phyloP scores from a whole-genome alignment of 2,329 filamentous ascomycete genomes.

The Fusarium sp. region DNA sequence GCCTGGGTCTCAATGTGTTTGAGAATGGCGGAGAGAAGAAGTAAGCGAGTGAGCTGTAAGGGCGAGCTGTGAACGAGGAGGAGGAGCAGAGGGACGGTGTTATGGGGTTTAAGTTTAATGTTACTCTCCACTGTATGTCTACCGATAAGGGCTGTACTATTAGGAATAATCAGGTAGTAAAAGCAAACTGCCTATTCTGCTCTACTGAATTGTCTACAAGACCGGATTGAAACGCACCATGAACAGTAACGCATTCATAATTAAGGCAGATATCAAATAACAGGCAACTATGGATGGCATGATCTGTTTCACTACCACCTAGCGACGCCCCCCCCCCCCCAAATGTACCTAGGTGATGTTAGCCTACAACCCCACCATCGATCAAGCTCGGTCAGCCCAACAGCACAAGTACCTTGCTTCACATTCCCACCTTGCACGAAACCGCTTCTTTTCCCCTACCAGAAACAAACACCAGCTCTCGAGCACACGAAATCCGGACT shows the following conservation, averaged over 20 bases:
- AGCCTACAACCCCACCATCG: constrained; percentile 39
- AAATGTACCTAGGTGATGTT: too few relatives aligned
- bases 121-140: constrained; percentile 61
- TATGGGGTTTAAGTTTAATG: constrained; percentile 29
- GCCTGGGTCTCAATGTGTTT: constrained; percentile 88
- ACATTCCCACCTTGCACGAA: constrained; percentile 24
- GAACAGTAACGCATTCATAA: background rate
- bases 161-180: constrained; percentile 41
- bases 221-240: too few relatives aligned
- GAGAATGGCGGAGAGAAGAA: constrained; percentile 57
- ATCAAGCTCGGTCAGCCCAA: constrained; percentile 36
- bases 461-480: background rate
- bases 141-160: constrained; percentile 45
- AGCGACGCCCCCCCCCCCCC: constrained; percentile 35
- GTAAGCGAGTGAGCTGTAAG: constrained; percentile 4
- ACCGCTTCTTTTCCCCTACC: background rate
- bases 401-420: constrained; percentile 19
- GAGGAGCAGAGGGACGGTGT: constrained; percentile 13
- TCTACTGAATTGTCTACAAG: constrained; percentile 7
- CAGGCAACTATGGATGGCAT: constrained; percentile 13
- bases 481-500: constrained; percentile 3
- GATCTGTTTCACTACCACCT: constrained; percentile 4
- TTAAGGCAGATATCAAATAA: background rate
- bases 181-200: constrained; percentile 40
- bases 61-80: constrained; percentile 2